Evolutionary conservation across 306 rosid species (phyloP), one percentile per base, ranked within the genome.

Genomic region (Dalbergia cochinchinensis): DNA sequence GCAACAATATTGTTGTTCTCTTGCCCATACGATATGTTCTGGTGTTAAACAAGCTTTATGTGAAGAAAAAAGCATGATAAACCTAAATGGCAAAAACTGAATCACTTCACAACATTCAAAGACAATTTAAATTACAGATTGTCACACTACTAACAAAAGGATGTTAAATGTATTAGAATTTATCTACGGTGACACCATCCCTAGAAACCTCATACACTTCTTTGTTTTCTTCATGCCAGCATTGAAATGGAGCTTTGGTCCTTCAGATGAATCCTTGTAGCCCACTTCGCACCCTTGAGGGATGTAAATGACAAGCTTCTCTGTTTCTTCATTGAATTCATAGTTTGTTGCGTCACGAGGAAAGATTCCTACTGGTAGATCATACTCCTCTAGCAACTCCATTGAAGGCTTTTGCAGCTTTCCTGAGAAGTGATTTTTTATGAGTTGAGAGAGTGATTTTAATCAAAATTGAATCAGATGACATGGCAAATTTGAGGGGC

Each of bases 261-360:
- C 92, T 13, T 90, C 92, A 0, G 97, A 89, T 33, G 96, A 92
- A 78, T 93, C 99, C 82, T 82, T 90, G 83, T 89, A 95, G 44
- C 97, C 96, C 19, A 95, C 96, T 83, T 95, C 99, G 51, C 98
- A 89, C 39, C 84, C 51, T 53, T 83, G 72, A 14, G 98, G 99
- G 68, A 95, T 85, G 85, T 81, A 88, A 48, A 95, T 85, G 39
- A 93, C 76, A 19, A 95, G 94, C 89, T 93, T 95, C 48, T 90
- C 58, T 8, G 97, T 95, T 78, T 86, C 94, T 83, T 91, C 96
- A 2, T 89, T 90, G 67, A 93, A 93, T 80, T 95, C 99, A 5
- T 95, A 95, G 92, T 95, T 93, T 33, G 99, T 95, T 33, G 98
- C 93, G 48, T 93, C 94, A 1, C 97, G 97, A 6, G 98, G 99